Base-by-base conservation (phyloP, 176 grass and related monocot genomes). In the Canna indica region DNA sequence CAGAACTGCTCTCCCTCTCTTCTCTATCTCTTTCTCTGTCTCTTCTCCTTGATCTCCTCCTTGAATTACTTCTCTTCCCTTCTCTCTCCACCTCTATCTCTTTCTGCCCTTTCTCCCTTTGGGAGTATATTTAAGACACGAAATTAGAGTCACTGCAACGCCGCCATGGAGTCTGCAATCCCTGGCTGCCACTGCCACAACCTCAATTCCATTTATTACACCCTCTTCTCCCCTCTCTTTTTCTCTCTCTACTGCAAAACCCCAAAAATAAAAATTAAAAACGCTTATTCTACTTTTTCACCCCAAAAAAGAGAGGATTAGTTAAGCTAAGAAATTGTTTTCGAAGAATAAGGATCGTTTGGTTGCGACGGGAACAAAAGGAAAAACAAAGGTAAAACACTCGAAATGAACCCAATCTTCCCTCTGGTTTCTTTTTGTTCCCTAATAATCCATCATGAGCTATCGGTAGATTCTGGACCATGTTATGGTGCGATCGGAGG, bases 191-290 rank as follows among this genome's bases (percentile, higher is more conserved):
- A 52, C 42, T 52, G 63, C 63, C 63, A 66, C 34, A 66, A 36
- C 45, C 59, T 76, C 74, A 76, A 65, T 76, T 53, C 74, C 74
- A 76, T 76, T 76, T 76, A 76, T 76, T 62, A 76, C 61, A 50
- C 61, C 59, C 25, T 7, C 24, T 12, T 26, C 42, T 0, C 25
- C 56, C 28, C 24, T 28, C 26, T 4, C 56, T 28, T 24, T 30
- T 18, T 54, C 7, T 60, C 25, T 31, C 57, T 12, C 58, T 30
- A 4, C 12, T n/a, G 14, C n/a, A 30, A 66, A 36, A 7, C 15
- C 12, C 44, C 15, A 1, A 44, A 44, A 44, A 44, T 38, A 44
- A 5, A 8, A 39, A 44, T 4, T 7, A 44, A 11, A 44, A 44
- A 11, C n/a, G n/a, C n/a, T n/a, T n/a, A n/a, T n/a, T n/a, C n/a